phyloP scores from a whole-genome alignment of 1,284 basidiomycete genomes.

The Ustilago cynodontis region DNA sequence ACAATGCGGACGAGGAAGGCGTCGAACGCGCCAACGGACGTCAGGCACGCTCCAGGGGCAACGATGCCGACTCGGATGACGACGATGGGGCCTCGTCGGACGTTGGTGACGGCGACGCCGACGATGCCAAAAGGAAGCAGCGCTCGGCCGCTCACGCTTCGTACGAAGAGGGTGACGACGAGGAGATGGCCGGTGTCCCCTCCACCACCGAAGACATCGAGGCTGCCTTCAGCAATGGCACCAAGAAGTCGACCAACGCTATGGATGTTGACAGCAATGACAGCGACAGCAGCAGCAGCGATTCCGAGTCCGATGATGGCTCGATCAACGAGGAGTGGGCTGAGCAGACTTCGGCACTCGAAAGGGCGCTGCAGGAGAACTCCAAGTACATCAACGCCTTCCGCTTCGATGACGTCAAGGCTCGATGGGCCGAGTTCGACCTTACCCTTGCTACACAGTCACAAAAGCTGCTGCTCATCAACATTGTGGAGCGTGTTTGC shows the following conservation, averaged over 20 bases:
- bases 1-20: constrained; percentile 70
- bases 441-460: constrained; percentile 59
- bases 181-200: constrained; percentile 47
- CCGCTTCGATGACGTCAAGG: constrained; percentile 76
- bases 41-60: constrained; percentile 30
- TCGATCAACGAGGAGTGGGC: constrained; percentile 65
- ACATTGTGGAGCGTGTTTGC: constrained; percentile 68
- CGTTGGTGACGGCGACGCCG: constrained; percentile 80
- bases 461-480: constrained; percentile 69
- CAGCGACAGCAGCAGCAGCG: constrained; percentile 31
- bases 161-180: constrained; percentile 75
- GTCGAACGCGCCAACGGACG: constrained; percentile 74
- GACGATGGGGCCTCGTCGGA: constrained; percentile 57
- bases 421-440: constrained; percentile 72
- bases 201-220: constrained; percentile 76
- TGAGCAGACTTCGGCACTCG: constrained; percentile 69
- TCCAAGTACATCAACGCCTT: constrained; percentile 76
- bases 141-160: constrained; percentile 79
- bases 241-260: constrained; percentile 40
- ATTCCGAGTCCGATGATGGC: constrained; percentile 55
- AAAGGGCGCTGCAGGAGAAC: constrained; percentile 73
- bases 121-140: constrained; percentile 75
- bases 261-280: constrained; percentile 61
- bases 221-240: constrained; percentile 74
- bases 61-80: constrained; percentile 59